These are phyloP conservation scores for Neurospora intermedia DNA, from an alignment of 495 filamentous ascomycete species.

Conservation along the genomic window DNA sequence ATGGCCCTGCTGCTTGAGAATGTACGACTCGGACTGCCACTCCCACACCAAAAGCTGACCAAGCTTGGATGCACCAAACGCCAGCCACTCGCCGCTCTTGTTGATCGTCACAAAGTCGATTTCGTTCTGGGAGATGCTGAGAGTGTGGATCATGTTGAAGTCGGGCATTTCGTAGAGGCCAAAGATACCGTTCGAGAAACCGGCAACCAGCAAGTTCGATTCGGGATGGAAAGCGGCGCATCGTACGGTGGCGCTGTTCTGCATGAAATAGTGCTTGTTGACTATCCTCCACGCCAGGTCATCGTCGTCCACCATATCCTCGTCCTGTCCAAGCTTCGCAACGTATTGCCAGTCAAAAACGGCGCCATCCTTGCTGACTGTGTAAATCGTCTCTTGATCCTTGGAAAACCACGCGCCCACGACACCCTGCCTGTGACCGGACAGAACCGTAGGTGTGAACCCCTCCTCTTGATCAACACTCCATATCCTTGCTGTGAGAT, in stretches of 20 bases:
- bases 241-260: slow-evolving; percentile 75
- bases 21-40: slow-evolving; percentile 99
- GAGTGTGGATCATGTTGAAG: slow-evolving; percentile 85
- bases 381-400: slow-evolving; percentile 66
- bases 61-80: slow-evolving; percentile 91
- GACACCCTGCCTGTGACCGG: slow-evolving; percentile 80
- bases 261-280: slow-evolving; percentile 83
- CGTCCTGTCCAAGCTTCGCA: slow-evolving; percentile 43
- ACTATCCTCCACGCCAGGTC: slow-evolving; percentile 72
- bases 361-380: slow-evolving; percentile 47
- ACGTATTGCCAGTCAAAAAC: slow-evolving; percentile 58
- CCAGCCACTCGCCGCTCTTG: slow-evolving; percentile 90
- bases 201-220: slow-evolving; percentile 81
- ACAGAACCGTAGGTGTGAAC: slow-evolving; percentile 78
- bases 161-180: slow-evolving; percentile 93
- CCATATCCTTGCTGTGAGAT: slow-evolving; percentile 89
- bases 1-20: slow-evolving; percentile 95
- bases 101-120: slow-evolving; percentile 92
- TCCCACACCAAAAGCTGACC: slow-evolving; percentile 97
- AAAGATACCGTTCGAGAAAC: slow-evolving; percentile 91
- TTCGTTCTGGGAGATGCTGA: slow-evolving; percentile 88
- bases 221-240: slow-evolving; percentile 78
- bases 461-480: slow-evolving; percentile 78
- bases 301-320: slow-evolving; percentile 48
- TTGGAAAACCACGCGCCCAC: slow-evolving; percentile 85